Conservation (phyloP, 495 filamentous ascomycete species). For the Jackrogersella minutella region DNA sequence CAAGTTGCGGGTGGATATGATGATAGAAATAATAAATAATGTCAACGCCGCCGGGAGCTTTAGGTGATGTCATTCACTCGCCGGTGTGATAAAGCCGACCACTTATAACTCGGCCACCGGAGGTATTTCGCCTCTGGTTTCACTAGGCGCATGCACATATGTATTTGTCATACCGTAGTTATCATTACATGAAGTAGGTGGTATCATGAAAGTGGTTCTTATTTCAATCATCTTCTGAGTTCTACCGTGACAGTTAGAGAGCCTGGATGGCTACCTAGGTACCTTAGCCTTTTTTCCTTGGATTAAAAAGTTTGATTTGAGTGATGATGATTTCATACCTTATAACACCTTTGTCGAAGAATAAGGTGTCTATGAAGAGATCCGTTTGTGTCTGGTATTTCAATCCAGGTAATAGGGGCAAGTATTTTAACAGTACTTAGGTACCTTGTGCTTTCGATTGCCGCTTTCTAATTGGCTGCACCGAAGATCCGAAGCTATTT, state of each 20-base stretch:
- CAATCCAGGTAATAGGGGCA: too few relatives aligned
- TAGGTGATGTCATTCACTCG: constrained; percentile 19
- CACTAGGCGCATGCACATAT: constrained; percentile 14
- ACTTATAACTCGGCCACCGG: constrained; percentile 19
- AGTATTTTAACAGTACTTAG: too few relatives aligned
- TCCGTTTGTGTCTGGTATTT: too few relatives aligned
- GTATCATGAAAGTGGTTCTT: neutral
- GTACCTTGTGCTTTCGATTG: too few relatives aligned
- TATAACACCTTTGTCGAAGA: too few relatives aligned
- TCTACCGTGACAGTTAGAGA: neutral
- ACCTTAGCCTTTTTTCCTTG: neutral
- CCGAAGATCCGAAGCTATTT: too few relatives aligned
- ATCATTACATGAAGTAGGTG: neutral
- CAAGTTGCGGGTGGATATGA: constrained; percentile 21
- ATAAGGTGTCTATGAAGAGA: too few relatives aligned
- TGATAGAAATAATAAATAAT: neutral
- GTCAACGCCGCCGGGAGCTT: neutral
- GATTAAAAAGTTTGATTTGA: neutral
- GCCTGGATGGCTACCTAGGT: neutral
- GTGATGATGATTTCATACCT: too few relatives aligned
- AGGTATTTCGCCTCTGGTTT: constrained; percentile 1
- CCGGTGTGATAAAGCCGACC: constrained; percentile 12
- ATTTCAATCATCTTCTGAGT: neutral
- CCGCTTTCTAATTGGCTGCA: too few relatives aligned
- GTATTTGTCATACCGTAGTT: neutral